Evolutionary conservation across 805 yeast genomes (phyloP).

Genomic region (Helenozyma baotianmanensis): DNA sequence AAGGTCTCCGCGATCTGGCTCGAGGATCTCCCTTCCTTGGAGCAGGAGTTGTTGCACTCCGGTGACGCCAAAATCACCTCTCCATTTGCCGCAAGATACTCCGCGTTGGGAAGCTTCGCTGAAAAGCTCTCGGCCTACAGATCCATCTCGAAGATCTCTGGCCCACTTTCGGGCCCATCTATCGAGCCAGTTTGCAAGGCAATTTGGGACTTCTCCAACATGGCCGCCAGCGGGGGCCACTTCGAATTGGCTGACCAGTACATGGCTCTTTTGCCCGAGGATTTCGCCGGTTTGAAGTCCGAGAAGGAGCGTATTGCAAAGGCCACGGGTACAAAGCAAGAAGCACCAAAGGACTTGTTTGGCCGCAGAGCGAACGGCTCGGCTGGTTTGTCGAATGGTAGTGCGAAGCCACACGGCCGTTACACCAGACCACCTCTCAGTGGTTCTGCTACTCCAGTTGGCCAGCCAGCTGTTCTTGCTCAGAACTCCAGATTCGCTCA

Average conservation of each 20-base stretch:
- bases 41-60: constrained; percentile 39
- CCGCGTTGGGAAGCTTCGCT: constrained; percentile 73
- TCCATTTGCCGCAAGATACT: constrained; percentile 78
- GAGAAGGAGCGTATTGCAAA: constrained; percentile 77
- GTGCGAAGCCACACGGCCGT: too few species aligned
- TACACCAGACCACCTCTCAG: too few species aligned
- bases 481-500: too few species aligned
- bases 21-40: constrained; percentile 51
- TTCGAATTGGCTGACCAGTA: constrained; percentile 75
- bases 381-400: too few species aligned
- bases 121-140: constrained; percentile 79
- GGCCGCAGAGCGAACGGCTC: too few species aligned
- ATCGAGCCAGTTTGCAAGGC: constrained; percentile 51
- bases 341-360: too few species aligned
- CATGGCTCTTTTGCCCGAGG: constrained; percentile 66
- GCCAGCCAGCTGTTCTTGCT: constrained; percentile 1
- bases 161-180: constrained; percentile 38
- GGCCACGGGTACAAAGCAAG: constrained; percentile 44
- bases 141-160: constrained; percentile 38
- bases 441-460: constrained; percentile 6
- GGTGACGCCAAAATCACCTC: constrained; percentile 44
- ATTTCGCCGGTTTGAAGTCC: constrained; percentile 59
- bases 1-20: constrained; percentile 82
- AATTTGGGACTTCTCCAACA: constrained; percentile 75
- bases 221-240: constrained; percentile 77